Base-by-base conservation (phyloP, 108 stramenopile genomes). In the Nannochloropsis gaditana region DNA sequence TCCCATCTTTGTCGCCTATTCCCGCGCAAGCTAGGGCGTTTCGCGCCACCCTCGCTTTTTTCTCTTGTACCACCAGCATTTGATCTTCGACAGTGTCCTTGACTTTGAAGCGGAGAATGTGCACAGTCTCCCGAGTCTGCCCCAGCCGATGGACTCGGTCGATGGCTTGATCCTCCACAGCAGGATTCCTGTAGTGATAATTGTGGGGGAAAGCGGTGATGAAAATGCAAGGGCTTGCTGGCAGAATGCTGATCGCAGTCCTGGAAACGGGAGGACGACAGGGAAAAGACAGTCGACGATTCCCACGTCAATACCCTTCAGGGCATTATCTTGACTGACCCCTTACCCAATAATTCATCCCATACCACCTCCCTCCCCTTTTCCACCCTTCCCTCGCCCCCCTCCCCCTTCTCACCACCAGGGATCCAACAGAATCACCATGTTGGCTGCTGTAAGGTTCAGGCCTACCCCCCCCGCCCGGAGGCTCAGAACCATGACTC, bases 41-140 rank as follows among this genome's bases (percentile, higher is more conserved):
- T 73, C 59, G 3, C 59, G 59, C 59, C 59, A 73, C 59, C 19
- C 19, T n/a, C 8, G 59, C 59, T 88, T 99, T 99, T 91, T 95
- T 95, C 81, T 97, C 97, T 89, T 99, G 99, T 9, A 99, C 88
- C 41, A 93, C 94, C 11, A 99, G 91, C 80, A 99, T 97, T 31
- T 96, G 90, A 73, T 97, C 96, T 90, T 99, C 99, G 11, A 99
- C 96, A 9, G 96, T 97, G 83, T 95, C 93, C 47, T 95, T 93
- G 9, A 94, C 94, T 83, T 97, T 94, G 90, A 97, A 97, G 45
- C 99, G 91, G 45, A 96, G 92, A 9, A 97, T 97, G 45, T 92
- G 90, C 85, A 99, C 97, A 0, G 95, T 93, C 15, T 73, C 59
- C 9, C 94, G 89, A 44, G 50, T 42, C 47, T 88, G 87, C 10